These are phyloP conservation scores for Cordyceps cicadae DNA, from an alignment of 2,329 filamentous ascomycete genomes.

Conservation along the genomic window DNA sequence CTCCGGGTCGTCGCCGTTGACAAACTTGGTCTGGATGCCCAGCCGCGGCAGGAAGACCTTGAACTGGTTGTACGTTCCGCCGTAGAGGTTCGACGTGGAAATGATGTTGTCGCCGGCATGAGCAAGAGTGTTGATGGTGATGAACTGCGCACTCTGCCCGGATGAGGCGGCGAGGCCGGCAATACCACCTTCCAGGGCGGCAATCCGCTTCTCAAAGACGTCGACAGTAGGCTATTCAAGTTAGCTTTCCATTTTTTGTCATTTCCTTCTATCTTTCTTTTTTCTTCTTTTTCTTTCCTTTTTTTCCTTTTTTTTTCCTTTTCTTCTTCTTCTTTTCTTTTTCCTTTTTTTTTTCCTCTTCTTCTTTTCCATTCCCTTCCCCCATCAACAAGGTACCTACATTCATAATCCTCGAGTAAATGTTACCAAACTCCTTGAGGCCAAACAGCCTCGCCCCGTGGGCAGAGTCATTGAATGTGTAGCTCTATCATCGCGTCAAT, in stretches of 20 bases:
- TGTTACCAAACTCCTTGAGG: constrained; percentile 95
- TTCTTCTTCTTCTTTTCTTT: not conserved
- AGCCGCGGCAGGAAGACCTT: constrained; percentile 84
- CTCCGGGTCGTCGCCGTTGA: constrained; percentile 69
- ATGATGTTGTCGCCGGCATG: constrained; percentile 88
- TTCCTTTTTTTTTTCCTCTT: not conserved
- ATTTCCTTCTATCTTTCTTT: not conserved
- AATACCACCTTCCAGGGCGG: constrained; percentile 87
- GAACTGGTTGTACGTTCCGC: constrained; percentile 95
- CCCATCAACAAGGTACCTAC: constrained; percentile 36
- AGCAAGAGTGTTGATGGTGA: constrained; percentile 76
- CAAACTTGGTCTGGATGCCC: constrained; percentile 81
- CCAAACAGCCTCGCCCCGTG: constrained; percentile 92
- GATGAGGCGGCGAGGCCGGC: constrained; percentile 79
- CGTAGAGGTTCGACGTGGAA: constrained; percentile 83
- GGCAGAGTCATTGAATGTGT: constrained; percentile 88
- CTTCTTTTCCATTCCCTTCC: not conserved
- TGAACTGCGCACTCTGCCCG: constrained; percentile 87
- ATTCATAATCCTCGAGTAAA: constrained; percentile 96
- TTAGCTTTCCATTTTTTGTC: not conserved
- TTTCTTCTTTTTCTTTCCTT: too few relatives aligned
- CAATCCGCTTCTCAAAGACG: constrained; percentile 92
- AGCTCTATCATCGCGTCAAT: constrained; percentile 52
- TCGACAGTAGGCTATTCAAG: constrained; percentile 71
- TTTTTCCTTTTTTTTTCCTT: not conserved